These are phyloP conservation scores for Emmonsiellopsis sp. DNA, from an alignment of 2,329 filamentous ascomycete species.

Conservation along the genomic window DNA sequence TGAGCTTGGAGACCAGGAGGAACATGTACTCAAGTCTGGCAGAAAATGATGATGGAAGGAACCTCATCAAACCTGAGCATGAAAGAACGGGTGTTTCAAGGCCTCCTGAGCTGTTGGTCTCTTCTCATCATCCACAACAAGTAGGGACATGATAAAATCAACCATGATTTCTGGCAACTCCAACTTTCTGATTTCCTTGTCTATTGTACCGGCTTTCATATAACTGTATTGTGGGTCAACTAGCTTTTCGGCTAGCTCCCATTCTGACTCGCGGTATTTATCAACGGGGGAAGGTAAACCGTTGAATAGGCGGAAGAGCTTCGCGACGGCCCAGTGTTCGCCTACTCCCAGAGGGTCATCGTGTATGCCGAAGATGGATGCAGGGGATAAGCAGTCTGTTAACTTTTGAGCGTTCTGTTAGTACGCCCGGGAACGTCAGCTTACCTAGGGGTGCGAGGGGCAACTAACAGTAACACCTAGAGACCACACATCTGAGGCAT, in stretches of 20 bases:
- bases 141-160: not conserved
- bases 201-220: not conserved
- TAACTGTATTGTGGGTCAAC: conserved; percentile 4
- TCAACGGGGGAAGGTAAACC: conserved; percentile 1
- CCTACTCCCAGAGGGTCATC: conserved; percentile 2
- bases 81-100: not conserved
- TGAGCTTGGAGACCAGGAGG: too few species aligned
- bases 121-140: not conserved
- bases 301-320: conserved; percentile 6
- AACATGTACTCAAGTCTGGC: too few species aligned
- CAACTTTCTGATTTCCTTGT: not conserved
- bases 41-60: too few species aligned
- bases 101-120: not conserved
- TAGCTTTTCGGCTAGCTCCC: conserved; percentile 1
- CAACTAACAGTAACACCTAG: conserved; percentile 7
- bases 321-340: conserved; percentile 5
- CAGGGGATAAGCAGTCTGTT: conserved; percentile 4
- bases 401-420: conserved; percentile 5
- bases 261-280: conserved; percentile 5
- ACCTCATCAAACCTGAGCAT: not conserved
- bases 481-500: conserved; percentile 9
- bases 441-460: too few species aligned
- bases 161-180: not conserved
- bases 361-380: conserved; percentile 5
- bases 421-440: not conserved